Base-by-base conservation (phyloP, 1,139 yeast genomes). In the Candida sanyaensis region DNA sequence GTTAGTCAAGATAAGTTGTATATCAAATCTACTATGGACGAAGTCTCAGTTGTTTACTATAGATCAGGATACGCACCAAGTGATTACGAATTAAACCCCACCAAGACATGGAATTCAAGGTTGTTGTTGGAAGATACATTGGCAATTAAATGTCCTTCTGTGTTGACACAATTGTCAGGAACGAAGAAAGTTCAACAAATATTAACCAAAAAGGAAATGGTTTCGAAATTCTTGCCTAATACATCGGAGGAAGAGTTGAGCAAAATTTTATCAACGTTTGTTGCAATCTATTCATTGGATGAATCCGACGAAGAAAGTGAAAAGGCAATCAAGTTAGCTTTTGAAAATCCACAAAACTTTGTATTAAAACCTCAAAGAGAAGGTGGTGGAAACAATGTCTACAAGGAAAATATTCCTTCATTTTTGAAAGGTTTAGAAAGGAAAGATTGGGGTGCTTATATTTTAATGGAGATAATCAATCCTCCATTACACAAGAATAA, bases 331-430 rank as follows among this genome's bases (percentile, higher is more conserved):
- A 71, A 78, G 50, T 67, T 89, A 45, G 96, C 96, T 2, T 70
- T 86, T 44, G 82, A 82, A 52, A 55, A 68, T 1, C 93, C 97
- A 0, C 80, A 80, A 50, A 76, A 77, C 32, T 93, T 75, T 64
- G 99, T 93, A 1, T 75, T 93, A 58, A 93, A 93, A 63, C 99
- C 99, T 3, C 99, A 95, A 68, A 81, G 99, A 71, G 99, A 93
- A 73, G 99, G 99, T 34, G 86, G 87, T 23, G 99, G 99, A 23
- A 91, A 93, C 66, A 93, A 93, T 63, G 79, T 93, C 46, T 93
- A 93, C 69, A 88, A 88, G 59, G 80, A 81, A 42, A 86, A 89
- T 56, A 93, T 93, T 48, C 97, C 97, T 2, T 70, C 52, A 0
- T 92, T 89, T 61, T 71, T 93, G 57, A 65, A 77, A 17, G 59